Evolutionary conservation across 148 eudicot genomes (phyloP).

Genomic region (Euryodendron excelsum): DNA sequence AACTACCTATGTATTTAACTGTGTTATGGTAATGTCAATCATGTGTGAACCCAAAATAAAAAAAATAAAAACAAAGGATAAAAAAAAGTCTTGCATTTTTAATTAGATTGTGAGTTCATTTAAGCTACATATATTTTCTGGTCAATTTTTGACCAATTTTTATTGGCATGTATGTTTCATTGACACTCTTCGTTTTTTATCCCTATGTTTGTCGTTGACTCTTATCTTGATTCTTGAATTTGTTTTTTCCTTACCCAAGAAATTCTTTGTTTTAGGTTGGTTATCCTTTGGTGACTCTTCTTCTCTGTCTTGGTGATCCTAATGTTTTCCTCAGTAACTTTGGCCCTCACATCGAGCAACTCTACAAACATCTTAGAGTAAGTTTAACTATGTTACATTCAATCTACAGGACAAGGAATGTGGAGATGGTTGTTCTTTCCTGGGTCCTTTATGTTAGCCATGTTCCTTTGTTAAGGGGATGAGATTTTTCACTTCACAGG

Average conservation of each 20-base stretch:
- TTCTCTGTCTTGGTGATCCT: constrained; percentile 98
- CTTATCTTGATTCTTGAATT: constrained; percentile 1
- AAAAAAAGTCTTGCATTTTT: neutral
- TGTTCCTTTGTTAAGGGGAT: neutral
- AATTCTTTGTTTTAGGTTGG: constrained; percentile 56
- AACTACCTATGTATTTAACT: neutral
- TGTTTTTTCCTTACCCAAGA: neutral
- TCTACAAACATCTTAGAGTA: constrained; percentile 94
- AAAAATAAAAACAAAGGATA: too few relatives aligned
- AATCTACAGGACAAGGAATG: neutral
- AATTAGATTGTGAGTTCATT: neutral
- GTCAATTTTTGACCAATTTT: neutral
- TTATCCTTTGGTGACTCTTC: constrained; percentile 94
- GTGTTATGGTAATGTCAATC: neutral
- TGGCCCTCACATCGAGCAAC: constrained; percentile 95
- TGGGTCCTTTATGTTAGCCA: neutral
- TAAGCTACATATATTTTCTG: neutral
- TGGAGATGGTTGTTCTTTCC: neutral
- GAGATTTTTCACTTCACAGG: neutral
- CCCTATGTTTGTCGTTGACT: neutral
- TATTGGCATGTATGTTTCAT: neutral
- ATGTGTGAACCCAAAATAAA: neutral
- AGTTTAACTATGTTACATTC: constrained; percentile 25
- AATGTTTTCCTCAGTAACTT: constrained; percentile 76
- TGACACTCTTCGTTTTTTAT: neutral